A percentile compares a stretch with the other conserved stretches of the same genome.
These are phyloP conservation scores for Phytophthora pisi DNA, from an alignment of 352 stramenopile genomes.

Conservation along the genomic window DNA sequence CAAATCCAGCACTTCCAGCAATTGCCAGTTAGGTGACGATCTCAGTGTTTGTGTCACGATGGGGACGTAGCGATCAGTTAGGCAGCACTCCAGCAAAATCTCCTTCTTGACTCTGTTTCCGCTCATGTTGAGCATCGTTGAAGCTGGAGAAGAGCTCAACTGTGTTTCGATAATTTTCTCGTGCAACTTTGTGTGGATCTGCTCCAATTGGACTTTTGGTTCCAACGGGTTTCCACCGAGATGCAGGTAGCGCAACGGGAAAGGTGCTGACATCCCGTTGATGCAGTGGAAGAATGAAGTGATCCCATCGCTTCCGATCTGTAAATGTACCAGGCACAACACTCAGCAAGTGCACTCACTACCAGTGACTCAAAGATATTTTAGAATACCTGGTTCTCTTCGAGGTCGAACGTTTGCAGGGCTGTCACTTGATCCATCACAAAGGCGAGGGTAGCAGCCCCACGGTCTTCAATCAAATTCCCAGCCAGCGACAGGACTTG, in stretches of 20 bases:
- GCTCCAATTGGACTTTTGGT: slow-evolving; percentile 6
- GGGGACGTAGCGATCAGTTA: slow-evolving; percentile 35
- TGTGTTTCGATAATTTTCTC: slow-evolving; percentile 52
- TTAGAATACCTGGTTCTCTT: slow-evolving; percentile 49
- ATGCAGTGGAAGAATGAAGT: slow-evolving; percentile 45
- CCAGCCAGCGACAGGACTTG: slow-evolving; percentile 49
- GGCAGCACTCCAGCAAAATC: slow-evolving; percentile 37
- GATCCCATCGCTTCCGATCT: slow-evolving; percentile 44
- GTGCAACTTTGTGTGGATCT: slow-evolving; percentile 44
- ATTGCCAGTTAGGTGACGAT: slow-evolving; percentile 32
- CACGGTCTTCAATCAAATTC: slow-evolving; percentile 47
- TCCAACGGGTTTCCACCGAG: slow-evolving; percentile 32
- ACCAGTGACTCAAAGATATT: too few relatives aligned
- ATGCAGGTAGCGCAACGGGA: slow-evolving; percentile 50
- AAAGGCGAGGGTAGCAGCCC: slow-evolving; percentile 52
- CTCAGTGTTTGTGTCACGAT: slow-evolving; percentile 23
- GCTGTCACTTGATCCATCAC: slow-evolving; percentile 41
- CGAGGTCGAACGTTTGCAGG: slow-evolving; percentile 53
- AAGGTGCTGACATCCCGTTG: slow-evolving; percentile 29
- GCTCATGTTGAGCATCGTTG: slow-evolving; percentile 24
- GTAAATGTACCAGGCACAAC: slow-evolving; percentile 13
- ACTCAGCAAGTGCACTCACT: background rate
- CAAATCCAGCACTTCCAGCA: slow-evolving; percentile 57
- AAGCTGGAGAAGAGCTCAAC: slow-evolving; percentile 14
- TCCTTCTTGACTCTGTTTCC: slow-evolving; percentile 29